phyloP scores from a whole-genome alignment of 306 rosid genomes.

The Clitoria ternatea region DNA sequence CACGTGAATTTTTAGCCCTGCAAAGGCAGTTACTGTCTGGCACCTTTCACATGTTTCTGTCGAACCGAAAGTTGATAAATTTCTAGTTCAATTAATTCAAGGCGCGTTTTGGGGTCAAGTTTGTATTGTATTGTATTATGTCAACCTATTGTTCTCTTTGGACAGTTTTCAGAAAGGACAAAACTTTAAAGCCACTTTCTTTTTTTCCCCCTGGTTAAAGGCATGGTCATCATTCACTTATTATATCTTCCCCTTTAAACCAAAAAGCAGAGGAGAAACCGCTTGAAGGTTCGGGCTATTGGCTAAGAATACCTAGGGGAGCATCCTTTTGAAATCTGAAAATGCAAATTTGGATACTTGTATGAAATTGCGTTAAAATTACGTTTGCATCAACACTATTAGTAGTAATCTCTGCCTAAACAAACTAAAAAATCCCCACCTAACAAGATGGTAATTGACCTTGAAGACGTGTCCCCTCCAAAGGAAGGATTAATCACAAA shows the following conservation, averaged over 20 bases:
- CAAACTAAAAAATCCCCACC: too few species aligned
- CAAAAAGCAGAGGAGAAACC: neutral
- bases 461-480: too few species aligned
- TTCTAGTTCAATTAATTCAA: neutral
- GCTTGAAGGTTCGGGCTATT: too few species aligned
- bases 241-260: neutral
- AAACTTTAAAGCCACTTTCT: neutral
- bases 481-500: too few species aligned
- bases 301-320: neutral
- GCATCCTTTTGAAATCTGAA: neutral
- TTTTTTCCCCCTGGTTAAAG: neutral
- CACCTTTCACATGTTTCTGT: neutral
- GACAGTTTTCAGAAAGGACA: constrained; percentile 9
- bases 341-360: too few species aligned
- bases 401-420: too few species aligned
- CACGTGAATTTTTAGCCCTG: constrained; percentile 18
- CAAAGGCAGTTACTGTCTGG: neutral
- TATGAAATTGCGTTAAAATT: too few species aligned
- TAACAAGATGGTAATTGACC: too few species aligned
- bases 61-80: neutral
- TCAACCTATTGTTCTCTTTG: neutral
- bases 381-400: too few species aligned
- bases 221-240: neutral
- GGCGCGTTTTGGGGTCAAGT: constrained; percentile 3
- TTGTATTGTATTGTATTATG: neutral